phyloP scores from a whole-genome alignment of 768 basidiomycete genomes.

The Boletellus emodensis region DNA sequence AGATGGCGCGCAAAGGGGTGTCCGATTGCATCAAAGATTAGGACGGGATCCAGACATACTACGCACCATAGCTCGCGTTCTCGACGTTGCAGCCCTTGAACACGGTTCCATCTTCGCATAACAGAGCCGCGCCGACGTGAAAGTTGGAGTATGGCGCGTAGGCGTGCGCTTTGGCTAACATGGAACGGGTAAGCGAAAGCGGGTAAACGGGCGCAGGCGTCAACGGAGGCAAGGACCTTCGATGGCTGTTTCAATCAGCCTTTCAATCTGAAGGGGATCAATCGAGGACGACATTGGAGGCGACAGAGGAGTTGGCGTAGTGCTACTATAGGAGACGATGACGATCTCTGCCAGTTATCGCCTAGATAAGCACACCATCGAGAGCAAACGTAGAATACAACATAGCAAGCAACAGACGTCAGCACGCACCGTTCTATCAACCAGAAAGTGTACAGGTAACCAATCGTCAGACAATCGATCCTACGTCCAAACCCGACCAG shows the following conservation, averaged over 20 bases:
- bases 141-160: constrained; percentile 91
- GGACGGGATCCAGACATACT: background rate
- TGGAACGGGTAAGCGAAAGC: background rate
- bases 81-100: constrained; percentile 91
- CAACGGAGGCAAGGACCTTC: constrained; percentile 7
- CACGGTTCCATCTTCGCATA: constrained; percentile 64
- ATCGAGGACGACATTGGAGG: constrained; percentile 30
- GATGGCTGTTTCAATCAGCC: constrained; percentile 51
- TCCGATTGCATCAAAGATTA: too few relatives aligned
- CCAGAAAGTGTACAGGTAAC: background rate
- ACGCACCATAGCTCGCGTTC: constrained; percentile 87
- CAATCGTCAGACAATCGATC: background rate
- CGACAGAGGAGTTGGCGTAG: too few relatives aligned
- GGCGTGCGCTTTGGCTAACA: constrained; percentile 59
- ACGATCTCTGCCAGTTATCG: too few relatives aligned
- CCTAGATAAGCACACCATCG: too few relatives aligned
- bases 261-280: constrained; percentile 36
- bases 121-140: constrained; percentile 84
- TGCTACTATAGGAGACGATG: too few relatives aligned
- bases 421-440: too few relatives aligned
- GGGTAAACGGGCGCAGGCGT: background rate
- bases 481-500: constrained; percentile 51
- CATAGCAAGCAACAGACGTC: too few relatives aligned
- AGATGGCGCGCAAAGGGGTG: too few relatives aligned
- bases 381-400: too few relatives aligned